A percentile compares a stretch with the other conserved stretches of the same genome.
These are phyloP conservation scores for Xylaria sp. DNA, from an alignment of 2,329 filamentous ascomycete genomes.

Conservation along the genomic window DNA sequence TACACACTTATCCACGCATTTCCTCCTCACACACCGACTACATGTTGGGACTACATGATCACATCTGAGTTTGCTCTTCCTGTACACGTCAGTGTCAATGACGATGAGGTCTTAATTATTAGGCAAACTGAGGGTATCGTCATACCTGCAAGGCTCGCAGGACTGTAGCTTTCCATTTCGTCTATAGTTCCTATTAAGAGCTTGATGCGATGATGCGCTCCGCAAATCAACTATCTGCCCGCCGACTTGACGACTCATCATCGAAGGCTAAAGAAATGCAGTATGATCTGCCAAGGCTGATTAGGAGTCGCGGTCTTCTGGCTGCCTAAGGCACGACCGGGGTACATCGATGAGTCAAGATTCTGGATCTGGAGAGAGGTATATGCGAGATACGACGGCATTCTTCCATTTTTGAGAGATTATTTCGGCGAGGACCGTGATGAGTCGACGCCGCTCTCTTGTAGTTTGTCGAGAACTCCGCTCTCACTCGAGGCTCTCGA, in stretches of 20 bases:
- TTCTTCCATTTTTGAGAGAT: slow-evolving; percentile 35
- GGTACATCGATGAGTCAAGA: slow-evolving; percentile 33
- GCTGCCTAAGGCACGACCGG: slow-evolving; percentile 36
- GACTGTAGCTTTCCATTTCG: slow-evolving; percentile 53
- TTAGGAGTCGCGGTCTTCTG: slow-evolving; percentile 17
- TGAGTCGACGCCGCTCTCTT: slow-evolving; percentile 30
- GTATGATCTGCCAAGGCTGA: slow-evolving; percentile 23
- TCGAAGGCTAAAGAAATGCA: slow-evolving; percentile 23
- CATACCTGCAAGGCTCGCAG: slow-evolving; percentile 48
- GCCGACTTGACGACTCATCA: slow-evolving; percentile 43
- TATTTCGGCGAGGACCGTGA: slow-evolving; percentile 13
- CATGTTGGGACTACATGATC: slow-evolving; percentile 52
- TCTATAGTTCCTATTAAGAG: slow-evolving; percentile 49
- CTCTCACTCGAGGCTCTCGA: slow-evolving; percentile 13
- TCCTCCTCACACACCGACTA: slow-evolving; percentile 49
- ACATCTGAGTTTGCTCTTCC: slow-evolving; percentile 52
- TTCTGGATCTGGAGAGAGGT: neutral
- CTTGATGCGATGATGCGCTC: slow-evolving; percentile 34
- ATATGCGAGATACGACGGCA: slow-evolving; percentile 19
- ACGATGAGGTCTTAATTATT: slow-evolving; percentile 37
- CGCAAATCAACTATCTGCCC: slow-evolving; percentile 48
- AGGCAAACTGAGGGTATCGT: slow-evolving; percentile 25
- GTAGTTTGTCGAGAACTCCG: slow-evolving; percentile 34
- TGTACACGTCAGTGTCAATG: slow-evolving; percentile 39
- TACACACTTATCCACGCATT: slow-evolving; percentile 48